Conservation (phyloP, 495 filamentous ascomycete genomes). For the Podospora sp. region DNA sequence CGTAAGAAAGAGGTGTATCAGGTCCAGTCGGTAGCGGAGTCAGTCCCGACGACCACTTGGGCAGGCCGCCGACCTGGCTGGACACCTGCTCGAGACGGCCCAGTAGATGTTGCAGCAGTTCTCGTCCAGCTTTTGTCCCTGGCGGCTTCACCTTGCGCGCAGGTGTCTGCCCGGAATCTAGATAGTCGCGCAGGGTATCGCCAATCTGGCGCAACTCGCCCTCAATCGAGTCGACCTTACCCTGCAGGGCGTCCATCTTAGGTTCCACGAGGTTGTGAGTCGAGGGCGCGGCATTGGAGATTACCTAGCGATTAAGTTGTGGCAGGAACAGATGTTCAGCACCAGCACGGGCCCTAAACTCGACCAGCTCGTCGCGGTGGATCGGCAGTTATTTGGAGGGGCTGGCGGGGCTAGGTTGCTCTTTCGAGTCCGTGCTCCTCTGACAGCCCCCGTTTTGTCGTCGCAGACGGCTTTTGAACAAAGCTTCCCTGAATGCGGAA, state of each 20-base stretch:
- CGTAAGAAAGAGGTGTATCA: slow-evolving; percentile 29
- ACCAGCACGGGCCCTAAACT: background rate
- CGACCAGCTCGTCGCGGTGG: background rate
- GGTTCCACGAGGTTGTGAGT: slow-evolving; percentile 28
- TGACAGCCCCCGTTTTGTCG: background rate
- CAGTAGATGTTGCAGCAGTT: slow-evolving; percentile 30
- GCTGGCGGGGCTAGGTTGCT: slow-evolving; percentile 3
- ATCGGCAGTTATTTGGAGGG: background rate
- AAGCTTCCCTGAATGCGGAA: background rate
- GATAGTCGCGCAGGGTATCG: slow-evolving; percentile 28
- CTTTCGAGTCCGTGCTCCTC: background rate
- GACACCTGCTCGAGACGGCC: slow-evolving; percentile 31
- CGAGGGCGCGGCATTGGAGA: slow-evolving; percentile 16
- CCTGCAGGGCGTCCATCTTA: slow-evolving; percentile 34
- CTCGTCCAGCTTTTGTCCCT: slow-evolving; percentile 29
- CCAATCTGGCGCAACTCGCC: slow-evolving; percentile 31
- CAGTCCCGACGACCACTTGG: slow-evolving; percentile 19
- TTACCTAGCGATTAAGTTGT: slow-evolving; percentile 11
- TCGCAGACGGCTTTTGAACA: background rate
- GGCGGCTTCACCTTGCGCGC: slow-evolving; percentile 35
- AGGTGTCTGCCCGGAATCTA: slow-evolving; percentile 23
- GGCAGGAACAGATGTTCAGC: slow-evolving; percentile 1
- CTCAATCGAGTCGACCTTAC: slow-evolving; percentile 31
- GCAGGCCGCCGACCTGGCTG: slow-evolving; percentile 16
- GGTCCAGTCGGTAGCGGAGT: slow-evolving; percentile 17